Conservation (phyloP, 1,139 yeast genomes). For the Eremothecium coryli region DNA sequence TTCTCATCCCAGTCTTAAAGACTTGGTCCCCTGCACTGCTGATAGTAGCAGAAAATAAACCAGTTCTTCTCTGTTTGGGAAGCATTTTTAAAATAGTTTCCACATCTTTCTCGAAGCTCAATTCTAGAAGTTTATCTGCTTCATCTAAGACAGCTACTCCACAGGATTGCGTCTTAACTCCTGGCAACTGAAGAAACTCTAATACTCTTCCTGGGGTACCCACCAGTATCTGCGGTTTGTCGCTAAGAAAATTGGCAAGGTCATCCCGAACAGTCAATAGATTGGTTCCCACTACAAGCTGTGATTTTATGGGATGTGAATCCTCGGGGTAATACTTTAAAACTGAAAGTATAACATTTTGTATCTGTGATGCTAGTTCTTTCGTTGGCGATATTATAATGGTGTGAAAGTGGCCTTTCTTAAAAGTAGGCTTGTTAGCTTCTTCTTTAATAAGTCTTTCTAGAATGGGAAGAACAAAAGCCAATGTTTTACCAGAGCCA, state of each 20-base stretch:
- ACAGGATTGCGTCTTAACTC: conserved; percentile 48
- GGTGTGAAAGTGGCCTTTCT: conserved; percentile 60
- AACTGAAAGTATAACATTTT: conserved; percentile 52
- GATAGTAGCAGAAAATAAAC: conserved; percentile 85
- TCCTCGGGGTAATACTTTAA: conserved; percentile 53
- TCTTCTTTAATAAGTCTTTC: conserved; percentile 44
- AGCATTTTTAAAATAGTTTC: conserved; percentile 54
- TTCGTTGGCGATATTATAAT: conserved; percentile 82
- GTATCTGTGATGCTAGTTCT: conserved; percentile 81
- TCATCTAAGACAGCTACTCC: conserved; percentile 82
- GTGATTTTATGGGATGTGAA: conserved; percentile 42
- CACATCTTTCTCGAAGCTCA: conserved; percentile 65
- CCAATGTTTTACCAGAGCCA: conserved; percentile 91
- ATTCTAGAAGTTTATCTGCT: conserved; percentile 80
- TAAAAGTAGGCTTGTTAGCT: conserved; percentile 29
- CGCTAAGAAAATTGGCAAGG: conserved; percentile 44
- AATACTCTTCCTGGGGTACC: conserved; percentile 91
- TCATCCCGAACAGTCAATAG: conserved; percentile 58
- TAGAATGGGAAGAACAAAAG: conserved; percentile 74
- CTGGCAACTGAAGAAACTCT: conserved; percentile 50
- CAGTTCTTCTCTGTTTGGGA: conserved; percentile 90
- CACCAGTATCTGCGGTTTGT: conserved; percentile 63
- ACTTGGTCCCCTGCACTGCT: conserved; percentile 65
- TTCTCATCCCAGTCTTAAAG: conserved; percentile 74
- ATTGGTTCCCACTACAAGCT: conserved; percentile 73